Evolutionary conservation across 495 filamentous ascomycete species (phyloP).

Genomic region (Cudoniella acicularis): DNA sequence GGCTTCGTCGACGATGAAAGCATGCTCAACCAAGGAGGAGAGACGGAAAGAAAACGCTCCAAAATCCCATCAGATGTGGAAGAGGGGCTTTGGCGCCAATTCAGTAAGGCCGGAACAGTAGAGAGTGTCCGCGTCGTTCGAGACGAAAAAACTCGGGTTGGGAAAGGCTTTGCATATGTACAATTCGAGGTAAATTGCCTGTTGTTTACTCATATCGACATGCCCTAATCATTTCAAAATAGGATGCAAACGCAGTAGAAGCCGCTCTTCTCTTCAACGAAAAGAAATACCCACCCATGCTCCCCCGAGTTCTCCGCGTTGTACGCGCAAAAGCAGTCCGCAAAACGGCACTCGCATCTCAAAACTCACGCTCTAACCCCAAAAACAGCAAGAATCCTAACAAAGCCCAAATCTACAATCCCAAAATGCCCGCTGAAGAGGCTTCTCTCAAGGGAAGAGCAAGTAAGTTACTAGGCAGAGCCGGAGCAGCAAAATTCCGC

Average conservation of each 20-base stretch:
- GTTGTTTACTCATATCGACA: background rate
- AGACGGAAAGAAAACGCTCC: constrained; percentile 60
- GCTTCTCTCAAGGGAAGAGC: constrained; percentile 77
- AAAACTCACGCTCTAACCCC: constrained; percentile 8
- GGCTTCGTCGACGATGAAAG: constrained; percentile 89
- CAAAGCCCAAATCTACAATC: constrained; percentile 48
- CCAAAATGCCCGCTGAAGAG: constrained; percentile 61
- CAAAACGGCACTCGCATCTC: constrained; percentile 51
- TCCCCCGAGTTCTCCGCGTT: constrained; percentile 85
- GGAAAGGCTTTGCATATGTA: constrained; percentile 97
- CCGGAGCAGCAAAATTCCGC: constrained; percentile 62
- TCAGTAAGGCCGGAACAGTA: constrained; percentile 73
- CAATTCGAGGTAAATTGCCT: constrained; percentile 66
- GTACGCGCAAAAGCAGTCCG: constrained; percentile 73
- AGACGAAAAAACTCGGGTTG: constrained; percentile 83
- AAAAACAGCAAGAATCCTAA: constrained; percentile 20
- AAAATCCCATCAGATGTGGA: constrained; percentile 83
- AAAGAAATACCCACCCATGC: constrained; percentile 89
- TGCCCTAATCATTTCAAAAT: no score
- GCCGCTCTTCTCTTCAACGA: constrained; percentile 78
- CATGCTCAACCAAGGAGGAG: constrained; percentile 54
- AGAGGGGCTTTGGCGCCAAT: constrained; percentile 91
- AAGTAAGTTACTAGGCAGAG: constrained; percentile 74
- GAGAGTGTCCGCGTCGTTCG: constrained; percentile 94
- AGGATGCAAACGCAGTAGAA: constrained; percentile 85